Base-by-base conservation (phyloP, 202 grass and related monocot species). In the Eragrostis tef region DNA sequence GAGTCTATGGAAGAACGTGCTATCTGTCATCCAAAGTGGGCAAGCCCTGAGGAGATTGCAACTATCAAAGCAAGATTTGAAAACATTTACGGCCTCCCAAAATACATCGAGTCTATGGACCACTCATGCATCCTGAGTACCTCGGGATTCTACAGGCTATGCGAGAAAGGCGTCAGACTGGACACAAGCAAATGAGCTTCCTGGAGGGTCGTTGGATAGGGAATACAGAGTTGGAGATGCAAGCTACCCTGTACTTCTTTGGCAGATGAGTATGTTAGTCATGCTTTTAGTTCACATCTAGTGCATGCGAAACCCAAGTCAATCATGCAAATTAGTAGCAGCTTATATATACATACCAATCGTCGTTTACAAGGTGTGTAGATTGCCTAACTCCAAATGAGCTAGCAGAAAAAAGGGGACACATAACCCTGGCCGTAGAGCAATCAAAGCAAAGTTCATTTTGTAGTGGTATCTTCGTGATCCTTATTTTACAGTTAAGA, bases 151-250 rank as follows among this genome's bases (percentile, higher is more conserved):
- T 91, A 81, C 71, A 85, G 60, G 83, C 67, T 89, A 46, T 94
- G 92, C 8, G 84, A 91, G 63, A 91, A 86, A 87, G 89, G 89
- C 2, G 10, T 73, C 41, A 89, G 89, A 82, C 53, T 94, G 74
- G 64, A n/a, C n/a, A 89, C 6, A 87, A 79, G 20, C 70, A 88
- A 75, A 80, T 86, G 65, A 83, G 74, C 84, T 94, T 78, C 70
- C 75, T 60, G 84, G 80, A 69, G 78, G 82, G 27, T 85, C 79
- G 59, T 1, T 80, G 29, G 64, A 84, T 19, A 79, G 85, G 62
- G 92, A 94, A 56, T 94, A 94, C 79, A 81, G 91, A 11, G 71
- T 91, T 57, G 92, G 92, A 78, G 92, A 91, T 80, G 41, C 85
- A 27, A 88, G 87, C 59, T 91, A 89, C 50, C 92, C 92, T 75